Percentiles rank a stretch among this genome's conserved stretches.
Evolutionary conservation across 164 flowering plant species (phyloP).

Genomic region (Vitis labrusca): DNA sequence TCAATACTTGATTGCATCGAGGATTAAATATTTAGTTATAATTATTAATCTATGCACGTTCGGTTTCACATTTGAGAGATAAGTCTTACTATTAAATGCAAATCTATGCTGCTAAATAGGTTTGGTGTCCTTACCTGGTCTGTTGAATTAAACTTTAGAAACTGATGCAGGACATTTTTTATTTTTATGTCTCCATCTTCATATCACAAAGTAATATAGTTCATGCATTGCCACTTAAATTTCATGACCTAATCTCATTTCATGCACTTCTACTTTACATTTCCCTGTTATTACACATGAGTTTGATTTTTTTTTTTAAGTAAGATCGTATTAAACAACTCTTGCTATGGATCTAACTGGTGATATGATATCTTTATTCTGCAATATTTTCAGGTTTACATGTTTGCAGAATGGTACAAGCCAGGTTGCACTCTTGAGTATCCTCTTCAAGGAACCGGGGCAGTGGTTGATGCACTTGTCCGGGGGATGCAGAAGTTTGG

Average conservation of each 20-base stretch:
- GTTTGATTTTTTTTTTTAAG: background rate
- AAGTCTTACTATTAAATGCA: background rate
- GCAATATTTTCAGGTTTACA: conserved; percentile 66
- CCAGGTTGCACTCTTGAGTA: conserved; percentile 87
- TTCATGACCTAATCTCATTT: too few species aligned
- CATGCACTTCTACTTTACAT: background rate
- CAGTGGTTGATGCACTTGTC: conserved; percentile 81
- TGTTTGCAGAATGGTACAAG: conserved; percentile 99
- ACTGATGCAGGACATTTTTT: conserved; percentile 19
- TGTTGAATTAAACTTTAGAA: background rate
- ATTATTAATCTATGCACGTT: background rate
- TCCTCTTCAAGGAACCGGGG: conserved; percentile 89
- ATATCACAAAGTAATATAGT: background rate
- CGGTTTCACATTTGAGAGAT: background rate
- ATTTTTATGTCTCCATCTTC: conserved; percentile 14
- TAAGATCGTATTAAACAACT: background rate
- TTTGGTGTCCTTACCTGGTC: too few species aligned
- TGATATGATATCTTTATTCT: background rate
- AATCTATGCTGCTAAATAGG: too few species aligned
- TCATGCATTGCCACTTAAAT: background rate
- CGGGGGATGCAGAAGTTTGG: conserved; percentile 83
- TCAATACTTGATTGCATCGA: background rate
- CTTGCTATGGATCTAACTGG: background rate
- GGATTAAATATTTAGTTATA: background rate
- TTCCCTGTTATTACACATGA: background rate